Base-by-base conservation (phyloP, 768 basidiomycete genomes). In the Tephrocybe sp. region DNA sequence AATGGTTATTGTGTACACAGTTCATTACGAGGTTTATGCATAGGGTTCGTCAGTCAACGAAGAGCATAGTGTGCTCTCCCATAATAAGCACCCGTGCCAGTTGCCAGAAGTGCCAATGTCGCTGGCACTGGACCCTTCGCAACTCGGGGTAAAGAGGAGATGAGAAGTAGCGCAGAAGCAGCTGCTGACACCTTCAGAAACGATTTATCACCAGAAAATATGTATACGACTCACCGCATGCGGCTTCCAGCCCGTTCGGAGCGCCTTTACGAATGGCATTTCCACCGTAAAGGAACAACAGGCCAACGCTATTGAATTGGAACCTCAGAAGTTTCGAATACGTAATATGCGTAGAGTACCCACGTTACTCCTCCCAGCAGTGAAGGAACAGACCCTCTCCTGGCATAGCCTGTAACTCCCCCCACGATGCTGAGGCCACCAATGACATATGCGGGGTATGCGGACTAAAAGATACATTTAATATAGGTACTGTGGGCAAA, bases 301-400 rank as follows among this genome's bases (percentile, higher is more conserved):
- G 69, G 51, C 90, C 91, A 38, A 93, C 89, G 58, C 89, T 90
- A 54, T 0, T n/a, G n/a, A n/a, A 26, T 24, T 36, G 36, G 16
- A 31, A 38, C 24, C 8, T 19, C 24, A 11, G 36, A 12, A 46
- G 28, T 45, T 18, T 28, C 13, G 21, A 12, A 25, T 21, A 25
- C 13, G 13, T 5, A 25, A 18, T 28, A 5, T 11, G 18, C 16
- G 42, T 18, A 25, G 12, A 4, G 30, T 25, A 56, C 83, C 35
- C 58, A 92, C 89, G 85, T 76, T 36, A 90, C 78, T 31, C 91
- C 91, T 49, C 91, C 91, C 16, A 92, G 81, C 34, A 93, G 65
- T 11, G 92, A 92, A 5, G 91, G 92, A 25, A 92, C 72, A 26
- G 89, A 92, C 19, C 84, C 79, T 52, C 84, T 88, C 57, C 80